Evolutionary conservation across 164 flowering plant species (phyloP).

Genomic region (Chimonanthus praecox): DNA sequence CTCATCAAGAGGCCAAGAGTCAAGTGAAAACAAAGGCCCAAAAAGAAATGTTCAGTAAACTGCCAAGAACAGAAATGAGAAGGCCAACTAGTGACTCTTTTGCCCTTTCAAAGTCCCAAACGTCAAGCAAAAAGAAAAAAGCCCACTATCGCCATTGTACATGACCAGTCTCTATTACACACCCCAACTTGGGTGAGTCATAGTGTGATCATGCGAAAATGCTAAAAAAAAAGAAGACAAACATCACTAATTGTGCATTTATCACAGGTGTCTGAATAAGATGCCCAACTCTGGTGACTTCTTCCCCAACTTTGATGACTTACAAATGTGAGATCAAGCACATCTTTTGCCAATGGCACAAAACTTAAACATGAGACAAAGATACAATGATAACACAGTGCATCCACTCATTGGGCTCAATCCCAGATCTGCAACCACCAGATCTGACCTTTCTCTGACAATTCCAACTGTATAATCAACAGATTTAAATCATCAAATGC

Average conservation of each 20-base stretch:
- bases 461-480: no score
- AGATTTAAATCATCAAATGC: no score
- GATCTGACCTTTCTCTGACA: no score
- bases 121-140: no score
- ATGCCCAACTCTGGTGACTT: no score
- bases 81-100: neutral
- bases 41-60: neutral
- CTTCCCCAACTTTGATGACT: no score
- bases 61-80: neutral
- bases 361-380: neutral
- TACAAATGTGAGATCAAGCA: no score
- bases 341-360: neutral
- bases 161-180: neutral
- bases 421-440: neutral
- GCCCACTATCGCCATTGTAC: neutral
- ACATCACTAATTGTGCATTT: neutral
- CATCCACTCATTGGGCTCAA: neutral
- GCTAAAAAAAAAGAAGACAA: neutral
- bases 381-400: neutral
- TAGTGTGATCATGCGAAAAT: neutral
- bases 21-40: neutral
- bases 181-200: neutral
- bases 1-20: neutral
- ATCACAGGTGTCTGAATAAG: no score
- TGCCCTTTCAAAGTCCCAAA: neutral